Base-by-base conservation (phyloP, 1,284 basidiomycete species). In the Chondrostereum purpureum region DNA sequence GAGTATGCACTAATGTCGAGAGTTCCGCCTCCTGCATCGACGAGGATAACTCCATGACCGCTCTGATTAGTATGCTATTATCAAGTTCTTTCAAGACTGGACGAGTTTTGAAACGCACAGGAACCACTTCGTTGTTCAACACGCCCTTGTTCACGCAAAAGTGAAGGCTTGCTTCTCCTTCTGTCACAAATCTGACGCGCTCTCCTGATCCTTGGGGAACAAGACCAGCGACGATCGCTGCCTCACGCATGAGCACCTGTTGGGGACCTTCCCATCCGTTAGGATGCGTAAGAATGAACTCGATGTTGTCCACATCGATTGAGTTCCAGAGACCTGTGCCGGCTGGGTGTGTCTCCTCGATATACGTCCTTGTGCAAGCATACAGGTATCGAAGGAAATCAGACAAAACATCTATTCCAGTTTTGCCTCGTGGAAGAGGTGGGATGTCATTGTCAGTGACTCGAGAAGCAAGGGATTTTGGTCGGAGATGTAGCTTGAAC, bases 101-200 rank as follows among this genome's bases (percentile, higher is more conserved):
- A 18, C 13, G 52, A 44, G 1, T 36, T 49, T 38, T 60, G 50
- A 45, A 14, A 33, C 42, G 2, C n/a, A 58, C 68, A 34, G 59
- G 53, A 20, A 69, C 35, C 3, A 48, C 20, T 11, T 65, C 62
- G 2, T 33, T n/a, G 38, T 36, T 35, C 20, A 19, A 10, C 8
- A 72, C 45, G 0, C 70, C 60, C 36, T 62, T 65, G 4, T 61
- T 51, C 3, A 75, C 54, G 46, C 73, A 75, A 48, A 60, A 75
- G 39, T 77, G 66, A 6, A 76, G 48, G 50, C 70, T 71, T 1
- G 74, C 73, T 47, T 76, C 74, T 0, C 74, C 73, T 49, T 77
- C 74, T 0, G 72, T 75, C 17, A 76, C 60, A 42, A 77, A 66
- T 14, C 64, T 64, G 1, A 77, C 43, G 0, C 67, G 67, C 4